Percentiles rank a stretch among this genome's conserved stretches.
Evolutionary conservation across 768 basidiomycete genomes (phyloP).

Genomic region (Russula olivacea): DNA sequence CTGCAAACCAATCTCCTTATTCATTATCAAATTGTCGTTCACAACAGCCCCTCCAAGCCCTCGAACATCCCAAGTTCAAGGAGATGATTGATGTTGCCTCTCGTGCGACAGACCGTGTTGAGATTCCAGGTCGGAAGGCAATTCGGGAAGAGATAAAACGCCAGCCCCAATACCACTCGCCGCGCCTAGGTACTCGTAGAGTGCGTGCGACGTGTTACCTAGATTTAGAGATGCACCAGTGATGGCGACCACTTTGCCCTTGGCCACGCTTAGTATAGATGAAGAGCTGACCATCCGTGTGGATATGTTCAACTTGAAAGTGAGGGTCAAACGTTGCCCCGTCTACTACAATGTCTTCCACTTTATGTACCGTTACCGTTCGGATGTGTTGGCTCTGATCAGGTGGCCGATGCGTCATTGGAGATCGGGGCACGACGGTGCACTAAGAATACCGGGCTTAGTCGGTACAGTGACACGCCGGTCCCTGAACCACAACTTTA

Average conservation of each 20-base stretch:
- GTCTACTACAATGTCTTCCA: too few species aligned
- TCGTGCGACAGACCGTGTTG: not conserved
- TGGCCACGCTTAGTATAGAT: constrained; percentile 8
- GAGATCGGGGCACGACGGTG: too few species aligned
- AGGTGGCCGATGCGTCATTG: too few species aligned
- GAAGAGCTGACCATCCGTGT: constrained; percentile 17
- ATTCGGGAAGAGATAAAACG: not conserved
- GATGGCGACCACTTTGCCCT: constrained; percentile 20
- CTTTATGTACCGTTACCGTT: too few species aligned
- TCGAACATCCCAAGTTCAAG: not conserved
- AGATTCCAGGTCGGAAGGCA: not conserved
- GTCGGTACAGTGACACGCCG: too few species aligned
- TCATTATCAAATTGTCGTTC: not conserved
- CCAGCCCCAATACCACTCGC: constrained; percentile 32
- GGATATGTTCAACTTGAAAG: constrained; percentile 1
- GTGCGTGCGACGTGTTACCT: too few species aligned
- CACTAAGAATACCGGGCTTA: too few species aligned
- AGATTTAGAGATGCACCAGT: constrained; percentile 5
- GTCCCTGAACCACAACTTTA: too few species aligned
- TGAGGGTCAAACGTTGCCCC: too few species aligned
- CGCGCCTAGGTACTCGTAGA: constrained; percentile 3
- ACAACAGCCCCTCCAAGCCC: not conserved
- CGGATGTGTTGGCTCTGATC: too few species aligned
- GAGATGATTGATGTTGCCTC: not conserved
- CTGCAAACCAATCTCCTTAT: too few species aligned